Evolutionary conservation across 257 asterid species (phyloP).

Genomic region (Solanum rostratum): DNA sequence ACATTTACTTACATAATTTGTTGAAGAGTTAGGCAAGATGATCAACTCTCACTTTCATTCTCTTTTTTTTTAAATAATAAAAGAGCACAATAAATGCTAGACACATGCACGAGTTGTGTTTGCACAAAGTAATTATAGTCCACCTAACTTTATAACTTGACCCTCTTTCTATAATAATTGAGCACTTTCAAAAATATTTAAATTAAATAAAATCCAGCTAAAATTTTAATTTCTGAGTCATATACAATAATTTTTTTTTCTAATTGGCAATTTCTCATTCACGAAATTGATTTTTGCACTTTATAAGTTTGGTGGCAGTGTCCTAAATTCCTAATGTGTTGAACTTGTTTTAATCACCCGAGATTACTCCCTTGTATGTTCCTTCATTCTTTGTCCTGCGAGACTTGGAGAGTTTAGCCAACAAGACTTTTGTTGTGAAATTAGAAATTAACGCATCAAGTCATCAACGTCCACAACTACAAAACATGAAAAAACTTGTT

Average conservation of each 20-base stretch:
- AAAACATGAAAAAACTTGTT: neutral
- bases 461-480: neutral
- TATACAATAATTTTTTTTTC: neutral
- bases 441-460: neutral
- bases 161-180: neutral
- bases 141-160: neutral
- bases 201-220: neutral
- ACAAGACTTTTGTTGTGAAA: neutral
- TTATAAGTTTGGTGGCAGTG: neutral
- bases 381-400: neutral
- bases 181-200: neutral
- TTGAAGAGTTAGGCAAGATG: neutral
- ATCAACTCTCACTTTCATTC: neutral
- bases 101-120: neutral
- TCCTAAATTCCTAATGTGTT: neutral
- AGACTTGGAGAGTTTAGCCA: neutral
- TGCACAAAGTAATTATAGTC: neutral
- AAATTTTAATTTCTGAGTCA: neutral
- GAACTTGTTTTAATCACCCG: neutral
- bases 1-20: neutral
- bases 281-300: neutral
- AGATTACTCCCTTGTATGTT: neutral
- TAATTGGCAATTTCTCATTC: neutral
- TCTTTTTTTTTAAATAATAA: neutral
- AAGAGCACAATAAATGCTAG: neutral